Percentiles rank a stretch among this genome's conserved stretches.
Evolutionary conservation across 1,284 basidiomycete genomes (phyloP).

Genomic region (Sanghuangporus weigelae): DNA sequence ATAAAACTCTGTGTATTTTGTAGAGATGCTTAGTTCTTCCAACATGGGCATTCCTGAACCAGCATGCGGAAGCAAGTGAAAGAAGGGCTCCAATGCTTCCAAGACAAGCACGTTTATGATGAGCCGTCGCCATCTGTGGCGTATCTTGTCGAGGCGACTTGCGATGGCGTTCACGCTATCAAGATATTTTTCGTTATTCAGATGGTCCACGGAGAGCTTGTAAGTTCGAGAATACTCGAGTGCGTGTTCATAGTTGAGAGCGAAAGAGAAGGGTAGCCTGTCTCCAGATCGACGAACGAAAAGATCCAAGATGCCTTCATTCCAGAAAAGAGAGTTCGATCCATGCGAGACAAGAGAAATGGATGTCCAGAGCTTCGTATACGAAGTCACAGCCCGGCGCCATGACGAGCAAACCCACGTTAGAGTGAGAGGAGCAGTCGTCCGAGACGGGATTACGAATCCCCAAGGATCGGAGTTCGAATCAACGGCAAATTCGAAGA

Average conservation of each 20-base stretch:
- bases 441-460: background rate
- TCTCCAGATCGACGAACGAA: background rate
- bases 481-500: background rate
- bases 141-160: background rate
- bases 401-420: background rate
- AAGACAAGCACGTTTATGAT: background rate
- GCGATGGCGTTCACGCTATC: background rate
- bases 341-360: background rate
- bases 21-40: background rate
- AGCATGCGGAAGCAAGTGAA: background rate
- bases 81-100: background rate
- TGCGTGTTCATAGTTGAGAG: background rate
- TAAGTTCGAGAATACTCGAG: background rate
- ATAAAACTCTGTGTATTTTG: slow-evolving; percentile 1
- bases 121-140: slow-evolving; percentile 4
- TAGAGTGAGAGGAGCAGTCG: background rate
- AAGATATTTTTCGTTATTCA: background rate
- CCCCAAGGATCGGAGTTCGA: background rate
- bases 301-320: background rate
- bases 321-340: background rate
- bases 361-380: background rate
- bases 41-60: background rate
- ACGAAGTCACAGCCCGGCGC: background rate
- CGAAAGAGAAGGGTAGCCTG: background rate
- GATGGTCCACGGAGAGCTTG: background rate